A percentile compares a stretch with the other conserved stretches of the same genome.
Conservation (phyloP, 1,284 basidiomycete genomes). For the Rhodofomes roseus region DNA sequence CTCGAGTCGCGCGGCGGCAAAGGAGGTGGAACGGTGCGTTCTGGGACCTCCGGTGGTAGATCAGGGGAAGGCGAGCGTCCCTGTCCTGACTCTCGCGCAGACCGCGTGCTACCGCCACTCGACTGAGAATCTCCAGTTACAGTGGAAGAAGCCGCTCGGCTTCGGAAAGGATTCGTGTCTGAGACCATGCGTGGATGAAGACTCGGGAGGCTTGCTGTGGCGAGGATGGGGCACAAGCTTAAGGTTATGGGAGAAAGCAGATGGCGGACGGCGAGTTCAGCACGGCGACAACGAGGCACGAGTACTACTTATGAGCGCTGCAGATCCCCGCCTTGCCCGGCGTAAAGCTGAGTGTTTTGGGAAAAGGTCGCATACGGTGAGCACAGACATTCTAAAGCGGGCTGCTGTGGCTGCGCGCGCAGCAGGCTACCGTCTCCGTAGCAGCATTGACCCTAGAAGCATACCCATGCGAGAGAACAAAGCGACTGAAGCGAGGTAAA, state of each 20-base stretch:
- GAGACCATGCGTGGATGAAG: slow-evolving; percentile 11
- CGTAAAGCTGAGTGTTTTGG: neutral
- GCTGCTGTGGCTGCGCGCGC: neutral
- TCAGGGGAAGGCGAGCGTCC: neutral
- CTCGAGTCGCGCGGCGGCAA: slow-evolving; percentile 1
- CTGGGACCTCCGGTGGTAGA: slow-evolving; percentile 2
- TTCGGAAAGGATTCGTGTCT: slow-evolving; percentile 30
- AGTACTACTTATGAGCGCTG: neutral
- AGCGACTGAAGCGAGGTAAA: neutral
- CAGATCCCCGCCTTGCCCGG: neutral
- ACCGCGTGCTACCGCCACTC: neutral
- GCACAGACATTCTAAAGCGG: neutral
- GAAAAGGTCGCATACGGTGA: neutral
- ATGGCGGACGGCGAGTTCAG: neutral
- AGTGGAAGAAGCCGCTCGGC: slow-evolving; percentile 20
- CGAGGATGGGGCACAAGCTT: neutral
- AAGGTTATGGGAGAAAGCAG: neutral
- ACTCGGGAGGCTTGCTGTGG: neutral
- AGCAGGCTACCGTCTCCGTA: neutral
- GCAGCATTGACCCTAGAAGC: neutral
- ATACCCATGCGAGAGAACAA: neutral
- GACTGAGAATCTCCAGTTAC: slow-evolving; percentile 17
- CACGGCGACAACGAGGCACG: neutral
- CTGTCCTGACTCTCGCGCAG: neutral
- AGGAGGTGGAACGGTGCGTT: slow-evolving; percentile 7